Evolutionary conservation across 202 grass and related monocot species (phyloP).

Genomic region (Thinopyrum obtusiflorum): DNA sequence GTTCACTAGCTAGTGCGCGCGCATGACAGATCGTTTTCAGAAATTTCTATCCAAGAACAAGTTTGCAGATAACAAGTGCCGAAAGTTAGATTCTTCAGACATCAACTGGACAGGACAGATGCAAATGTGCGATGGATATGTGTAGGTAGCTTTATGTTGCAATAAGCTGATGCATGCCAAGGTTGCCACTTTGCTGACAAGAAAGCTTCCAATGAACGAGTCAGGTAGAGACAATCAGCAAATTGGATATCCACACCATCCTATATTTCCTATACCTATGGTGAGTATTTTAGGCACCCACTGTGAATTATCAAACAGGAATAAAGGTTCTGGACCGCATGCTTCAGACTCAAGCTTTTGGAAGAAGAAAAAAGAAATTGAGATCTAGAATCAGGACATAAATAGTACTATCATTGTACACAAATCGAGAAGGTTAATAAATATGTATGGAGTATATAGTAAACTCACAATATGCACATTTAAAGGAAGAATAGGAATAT

Average conservation of each 20-base stretch:
- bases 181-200: slow-evolving; percentile 26
- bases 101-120: not conserved
- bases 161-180: not conserved
- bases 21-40: slow-evolving; percentile 15
- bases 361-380: too few species aligned
- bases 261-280: too few species aligned
- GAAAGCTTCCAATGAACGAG: slow-evolving; percentile 11
- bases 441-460: not conserved
- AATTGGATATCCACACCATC: slow-evolving; percentile 14
- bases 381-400: not conserved
- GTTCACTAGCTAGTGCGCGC: not conserved
- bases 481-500: not conserved
- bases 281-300: too few species aligned
- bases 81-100: slow-evolving; percentile 7
- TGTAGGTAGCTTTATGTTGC: slow-evolving; percentile 20
- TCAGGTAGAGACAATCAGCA: not conserved
- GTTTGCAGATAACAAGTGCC: not conserved
- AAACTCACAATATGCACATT: too few species aligned
- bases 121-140: slow-evolving; percentile 13
- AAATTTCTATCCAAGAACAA: not conserved
- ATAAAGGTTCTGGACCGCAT: not conserved
- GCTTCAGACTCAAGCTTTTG: not conserved
- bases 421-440: not conserved
- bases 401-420: not conserved
- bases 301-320: not conserved